phyloP scores from a whole-genome alignment of 495 filamentous ascomycete species.

The Aspergillus affinis region DNA sequence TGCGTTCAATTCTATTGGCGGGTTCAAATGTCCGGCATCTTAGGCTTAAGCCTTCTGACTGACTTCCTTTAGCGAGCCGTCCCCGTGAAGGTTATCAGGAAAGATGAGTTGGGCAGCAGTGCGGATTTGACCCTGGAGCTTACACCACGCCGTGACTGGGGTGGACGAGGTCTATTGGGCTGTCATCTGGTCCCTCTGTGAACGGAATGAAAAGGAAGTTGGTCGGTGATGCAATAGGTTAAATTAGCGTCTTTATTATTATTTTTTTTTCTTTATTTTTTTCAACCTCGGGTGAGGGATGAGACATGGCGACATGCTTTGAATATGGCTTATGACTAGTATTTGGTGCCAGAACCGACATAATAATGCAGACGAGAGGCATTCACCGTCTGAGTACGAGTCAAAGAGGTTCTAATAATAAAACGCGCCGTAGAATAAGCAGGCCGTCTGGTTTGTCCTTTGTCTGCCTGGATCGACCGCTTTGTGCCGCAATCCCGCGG shows the following conservation, averaged over 20 bases:
- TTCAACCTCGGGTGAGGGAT: constrained; percentile 15
- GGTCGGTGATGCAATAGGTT: neutral
- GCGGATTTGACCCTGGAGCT: constrained; percentile 68
- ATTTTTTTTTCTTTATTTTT: neutral
- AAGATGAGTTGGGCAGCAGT: constrained; percentile 35
- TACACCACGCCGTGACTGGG: constrained; percentile 77
- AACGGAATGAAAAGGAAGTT: constrained; percentile 9
- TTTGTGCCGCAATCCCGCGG: constrained; percentile 13
- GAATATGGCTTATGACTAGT: constrained; percentile 15
- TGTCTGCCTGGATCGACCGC: neutral
- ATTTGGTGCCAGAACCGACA: constrained; percentile 2
- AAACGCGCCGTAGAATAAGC: neutral
- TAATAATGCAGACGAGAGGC: constrained; percentile 8
- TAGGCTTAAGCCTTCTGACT: constrained; percentile 3
- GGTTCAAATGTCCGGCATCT: neutral
- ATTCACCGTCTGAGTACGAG: neutral
- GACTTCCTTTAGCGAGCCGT: constrained; percentile 53
- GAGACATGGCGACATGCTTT: constrained; percentile 16
- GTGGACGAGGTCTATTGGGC: constrained; percentile 81
- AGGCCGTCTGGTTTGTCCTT: neutral
- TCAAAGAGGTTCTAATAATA: neutral
- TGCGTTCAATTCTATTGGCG: neutral
- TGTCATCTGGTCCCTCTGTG: constrained; percentile 82
- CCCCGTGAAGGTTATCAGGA: constrained; percentile 66
- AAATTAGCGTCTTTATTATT: neutral